phyloP scores from a whole-genome alignment of 371 early-diverging fungal genomes.

The Mucor circinelloides region DNA sequence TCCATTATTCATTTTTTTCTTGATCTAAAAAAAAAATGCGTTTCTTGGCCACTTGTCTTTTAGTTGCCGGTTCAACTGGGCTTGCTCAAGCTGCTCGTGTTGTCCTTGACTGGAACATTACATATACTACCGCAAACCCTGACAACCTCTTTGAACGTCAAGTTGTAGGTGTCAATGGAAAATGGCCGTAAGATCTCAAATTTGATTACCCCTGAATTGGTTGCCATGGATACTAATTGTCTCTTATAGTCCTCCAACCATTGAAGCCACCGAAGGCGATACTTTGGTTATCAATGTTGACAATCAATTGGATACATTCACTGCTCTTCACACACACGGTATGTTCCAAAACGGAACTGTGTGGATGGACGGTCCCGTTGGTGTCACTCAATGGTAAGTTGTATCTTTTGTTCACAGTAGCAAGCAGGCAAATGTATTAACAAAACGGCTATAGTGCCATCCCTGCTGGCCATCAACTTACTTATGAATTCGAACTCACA shows the following conservation, averaged over 20 bases:
- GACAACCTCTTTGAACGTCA: constrained; percentile 66
- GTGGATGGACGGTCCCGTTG: constrained; percentile 68
- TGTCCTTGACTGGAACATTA: constrained; percentile 72
- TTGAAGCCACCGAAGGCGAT: constrained; percentile 54
- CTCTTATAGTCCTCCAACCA: constrained; percentile 43
- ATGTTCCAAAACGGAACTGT: constrained; percentile 65
- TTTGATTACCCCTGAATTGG: neutral
- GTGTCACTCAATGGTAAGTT: constrained; percentile 64
- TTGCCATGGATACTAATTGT: constrained; percentile 24
- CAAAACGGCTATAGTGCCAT: constrained; percentile 23
- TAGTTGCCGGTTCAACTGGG: constrained; percentile 25
- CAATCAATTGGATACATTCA: constrained; percentile 57
- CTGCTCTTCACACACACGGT: constrained; percentile 75
- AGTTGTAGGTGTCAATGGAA: constrained; percentile 76
- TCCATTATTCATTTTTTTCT: constrained; percentile 8
- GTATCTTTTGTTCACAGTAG: neutral
- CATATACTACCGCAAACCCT: constrained; percentile 73
- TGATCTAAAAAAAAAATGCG: constrained; percentile 21
- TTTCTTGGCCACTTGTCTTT: constrained; percentile 25
- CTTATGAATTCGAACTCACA: constrained; percentile 61
- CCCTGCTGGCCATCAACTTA: constrained; percentile 51
- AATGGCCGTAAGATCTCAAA: constrained; percentile 66
- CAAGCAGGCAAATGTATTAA: neutral
- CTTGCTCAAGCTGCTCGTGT: constrained; percentile 57
- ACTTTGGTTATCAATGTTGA: constrained; percentile 64